A percentile compares a stretch with the other conserved stretches of the same genome.
Evolutionary conservation across 2,329 filamentous ascomycete species (phyloP).

Genomic region (Pseudogymnoascus sp.): DNA sequence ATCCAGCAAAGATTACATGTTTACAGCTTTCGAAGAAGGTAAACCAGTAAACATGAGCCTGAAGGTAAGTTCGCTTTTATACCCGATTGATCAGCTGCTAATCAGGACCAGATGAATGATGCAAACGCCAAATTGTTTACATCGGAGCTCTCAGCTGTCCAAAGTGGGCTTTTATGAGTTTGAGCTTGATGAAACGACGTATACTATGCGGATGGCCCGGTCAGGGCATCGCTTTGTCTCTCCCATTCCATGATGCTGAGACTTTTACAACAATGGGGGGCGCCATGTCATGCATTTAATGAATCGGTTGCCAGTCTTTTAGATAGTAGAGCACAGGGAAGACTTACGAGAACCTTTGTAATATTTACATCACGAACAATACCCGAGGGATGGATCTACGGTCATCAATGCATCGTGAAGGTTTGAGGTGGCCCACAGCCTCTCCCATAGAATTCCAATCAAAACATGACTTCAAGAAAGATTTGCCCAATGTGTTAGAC

Average conservation of each 20-base stretch:
- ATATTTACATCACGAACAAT: constrained; percentile 9
- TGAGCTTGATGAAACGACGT: constrained; percentile 3
- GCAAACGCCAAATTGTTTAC: constrained; percentile 26
- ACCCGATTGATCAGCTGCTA: constrained; percentile 6
- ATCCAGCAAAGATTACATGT: constrained; percentile 56
- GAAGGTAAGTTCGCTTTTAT: constrained; percentile 39
- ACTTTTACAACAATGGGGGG: background rate
- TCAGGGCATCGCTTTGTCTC: background rate
- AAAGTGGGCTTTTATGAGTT: constrained; percentile 24
- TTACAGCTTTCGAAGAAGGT: constrained; percentile 53
- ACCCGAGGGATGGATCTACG: constrained; percentile 4
- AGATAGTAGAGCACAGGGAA: background rate
- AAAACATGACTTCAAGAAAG: background rate
- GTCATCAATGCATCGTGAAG: constrained; percentile 6
- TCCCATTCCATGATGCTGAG: background rate
- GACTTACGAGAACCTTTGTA: constrained; percentile 7
- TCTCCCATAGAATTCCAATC: constrained; percentile 7
- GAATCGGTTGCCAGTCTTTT: background rate
- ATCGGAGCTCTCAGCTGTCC: constrained; percentile 28
- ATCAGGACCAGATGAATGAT: constrained; percentile 25
- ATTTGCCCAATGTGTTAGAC: background rate
- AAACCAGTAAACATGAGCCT: constrained; percentile 52
- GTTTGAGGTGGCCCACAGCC: background rate
- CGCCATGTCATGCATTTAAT: background rate
- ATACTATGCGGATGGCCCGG: background rate